Evolutionary conservation across 139 green algal species (phyloP).

Genomic region (Limnomonas spitsbergensis): DNA sequence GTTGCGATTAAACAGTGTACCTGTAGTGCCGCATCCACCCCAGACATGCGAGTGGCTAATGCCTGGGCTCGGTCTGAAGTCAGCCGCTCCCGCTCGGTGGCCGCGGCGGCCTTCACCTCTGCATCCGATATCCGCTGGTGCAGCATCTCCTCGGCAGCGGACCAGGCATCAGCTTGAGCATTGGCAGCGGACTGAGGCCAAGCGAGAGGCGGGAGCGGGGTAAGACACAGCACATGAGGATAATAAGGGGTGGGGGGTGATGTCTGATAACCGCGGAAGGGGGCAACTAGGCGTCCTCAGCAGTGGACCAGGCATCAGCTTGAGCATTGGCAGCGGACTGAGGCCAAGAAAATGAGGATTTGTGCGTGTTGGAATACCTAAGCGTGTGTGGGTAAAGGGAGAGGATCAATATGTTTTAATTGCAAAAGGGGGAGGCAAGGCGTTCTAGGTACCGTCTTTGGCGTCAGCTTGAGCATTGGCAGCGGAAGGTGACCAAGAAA

Average conservation of each 20-base stretch:
- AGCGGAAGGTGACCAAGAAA: too few relatives aligned
- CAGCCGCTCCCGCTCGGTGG: conserved; percentile 39
- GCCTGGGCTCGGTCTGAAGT: conserved; percentile 31
- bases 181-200: conserved; percentile 40
- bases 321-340: conserved; percentile 52
- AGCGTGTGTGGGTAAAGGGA: too few relatives aligned
- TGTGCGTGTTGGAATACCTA: too few relatives aligned
- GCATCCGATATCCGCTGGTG: conserved; percentile 46
- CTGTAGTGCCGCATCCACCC: not conserved
- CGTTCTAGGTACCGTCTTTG: conserved; percentile 69
- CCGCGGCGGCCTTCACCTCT: conserved; percentile 51
- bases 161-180: conserved; percentile 59
- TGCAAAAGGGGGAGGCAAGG: too few relatives aligned
- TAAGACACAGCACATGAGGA: too few relatives aligned
- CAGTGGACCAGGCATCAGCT: conserved; percentile 58
- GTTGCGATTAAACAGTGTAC: too few relatives aligned
- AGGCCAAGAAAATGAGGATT: not conserved
- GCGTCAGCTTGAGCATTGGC: conserved; percentile 50
- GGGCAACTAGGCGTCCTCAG: too few relatives aligned
- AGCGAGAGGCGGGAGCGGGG: not conserved
- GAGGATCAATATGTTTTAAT: too few relatives aligned
- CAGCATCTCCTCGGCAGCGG: conserved; percentile 66
- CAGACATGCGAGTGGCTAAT: not conserved
- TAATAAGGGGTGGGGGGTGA: too few relatives aligned
- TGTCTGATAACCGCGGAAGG: too few relatives aligned